Conservation (phyloP, 2,329 filamentous ascomycete genomes). For the Sclerotinia minor region DNA sequence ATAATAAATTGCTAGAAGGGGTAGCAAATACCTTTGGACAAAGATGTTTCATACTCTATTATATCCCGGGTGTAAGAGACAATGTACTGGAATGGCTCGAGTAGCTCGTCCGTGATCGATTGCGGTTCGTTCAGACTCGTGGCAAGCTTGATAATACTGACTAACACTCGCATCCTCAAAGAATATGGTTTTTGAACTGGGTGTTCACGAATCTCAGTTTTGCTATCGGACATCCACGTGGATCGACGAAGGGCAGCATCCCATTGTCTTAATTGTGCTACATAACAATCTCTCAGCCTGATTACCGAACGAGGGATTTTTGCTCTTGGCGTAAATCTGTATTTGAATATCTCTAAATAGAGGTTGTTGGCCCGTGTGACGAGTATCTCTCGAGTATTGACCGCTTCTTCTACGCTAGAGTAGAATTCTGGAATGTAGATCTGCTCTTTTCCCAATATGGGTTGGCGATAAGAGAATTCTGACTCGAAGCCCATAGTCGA, state of each 20-base stretch:
- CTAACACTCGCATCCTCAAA: conserved; percentile 14
- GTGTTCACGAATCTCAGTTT: not conserved
- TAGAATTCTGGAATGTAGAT: conserved; percentile 39
- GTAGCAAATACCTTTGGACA: conserved; percentile 3
- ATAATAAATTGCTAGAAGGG: not conserved
- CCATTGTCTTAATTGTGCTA: conserved; percentile 18
- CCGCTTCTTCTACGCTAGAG: conserved; percentile 42
- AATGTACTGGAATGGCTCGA: conserved; percentile 16
- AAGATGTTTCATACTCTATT: conserved; percentile 9
- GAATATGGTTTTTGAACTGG: conserved; percentile 6
- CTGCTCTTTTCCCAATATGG: conserved; percentile 12
- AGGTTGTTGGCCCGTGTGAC: conserved; percentile 47
- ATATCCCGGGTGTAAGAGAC: conserved; percentile 15
- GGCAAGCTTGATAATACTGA: conserved; percentile 7
- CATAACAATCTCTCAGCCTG: conserved; percentile 16
- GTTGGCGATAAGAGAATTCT: conserved; percentile 58
- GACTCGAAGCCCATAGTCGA: conserved; percentile 45
- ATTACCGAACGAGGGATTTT: conserved; percentile 25
- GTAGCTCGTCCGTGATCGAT: conserved; percentile 3
- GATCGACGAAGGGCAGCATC: conserved; percentile 17
- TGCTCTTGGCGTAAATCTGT: conserved; percentile 41
- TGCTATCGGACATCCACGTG: not conserved
- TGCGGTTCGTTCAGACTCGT: conserved; percentile 23
- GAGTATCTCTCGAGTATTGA: conserved; percentile 28
- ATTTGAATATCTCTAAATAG: conserved; percentile 29